Base-by-base conservation (phyloP, 2,329 filamentous ascomycete species). In the Pyricularia grisea region DNA sequence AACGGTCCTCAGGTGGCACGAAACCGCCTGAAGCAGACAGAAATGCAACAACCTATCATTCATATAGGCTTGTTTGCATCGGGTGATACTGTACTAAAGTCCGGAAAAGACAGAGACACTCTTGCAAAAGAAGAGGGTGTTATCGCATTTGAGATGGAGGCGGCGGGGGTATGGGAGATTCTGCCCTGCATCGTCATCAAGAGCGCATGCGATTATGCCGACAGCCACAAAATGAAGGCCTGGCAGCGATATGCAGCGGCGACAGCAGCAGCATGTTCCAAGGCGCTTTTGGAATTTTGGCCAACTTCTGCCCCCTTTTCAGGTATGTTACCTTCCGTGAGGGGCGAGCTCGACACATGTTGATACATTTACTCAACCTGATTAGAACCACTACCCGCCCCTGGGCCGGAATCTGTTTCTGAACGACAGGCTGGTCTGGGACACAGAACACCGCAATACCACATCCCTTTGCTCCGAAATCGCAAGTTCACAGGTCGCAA, bases 101-200 rank as follows among this genome's bases (percentile, higher is more conserved):
- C 76, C 9, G 77, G 71, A 11, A 61, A 71, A 14, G 68, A 76
- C 27, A 74, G 78, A 10, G 76, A 79, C 61, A 58, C 61, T 2
- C 69, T 78, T 20, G 73, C 74, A 0, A 65, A 5, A 28, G 70
- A 36, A 42, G 71, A 77, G 5, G 68, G 72, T 0, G 71, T 78
- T 5, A 76, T 79, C 58, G 78, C 72, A 1, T 78, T 80, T 65
- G 78, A 79, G 67, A 79, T 79, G 76, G 78, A 80, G 67, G 75
- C 74, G 1, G 78, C 76, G 0, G 78, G 78, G 3, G 72, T 77
- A 2, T 79, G 76, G 76, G 75, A 79, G 27, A 71, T 72, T n/a
- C 61, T 77, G 3, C 74, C 76, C 1, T 76, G 73, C 63, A 68
- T 80, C 2, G 73, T 80, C 7, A 73, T 81, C 68, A 79, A 79